Conservation (phyloP, 2,329 filamentous ascomycete species). For the Neocatenulostroma microsporum region DNA sequence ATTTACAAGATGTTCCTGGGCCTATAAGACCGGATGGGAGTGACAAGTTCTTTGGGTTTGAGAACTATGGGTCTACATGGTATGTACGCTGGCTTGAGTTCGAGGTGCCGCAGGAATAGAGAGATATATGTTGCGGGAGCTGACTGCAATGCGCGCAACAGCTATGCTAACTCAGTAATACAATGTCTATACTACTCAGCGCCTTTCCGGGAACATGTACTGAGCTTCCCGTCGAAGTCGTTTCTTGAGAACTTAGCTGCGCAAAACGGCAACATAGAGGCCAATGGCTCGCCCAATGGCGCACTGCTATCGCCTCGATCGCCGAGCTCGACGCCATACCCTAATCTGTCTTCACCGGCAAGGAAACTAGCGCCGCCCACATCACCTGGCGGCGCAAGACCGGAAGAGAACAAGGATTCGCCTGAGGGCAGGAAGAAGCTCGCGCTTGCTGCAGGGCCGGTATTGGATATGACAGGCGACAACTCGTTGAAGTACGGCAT, state of each 20-base stretch:
- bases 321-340: conserved; percentile 31
- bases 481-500: conserved; percentile 77
- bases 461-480: conserved; percentile 76
- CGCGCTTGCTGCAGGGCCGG: conserved; percentile 77
- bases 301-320: conserved; percentile 27
- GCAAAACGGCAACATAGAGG: not conserved
- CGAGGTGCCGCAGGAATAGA: not conserved
- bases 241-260: conserved; percentile 56
- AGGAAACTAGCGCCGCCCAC: conserved; percentile 47
- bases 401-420: conserved; percentile 88
- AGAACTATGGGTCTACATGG: conserved; percentile 99
- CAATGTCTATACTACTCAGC: conserved; percentile 96
- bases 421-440: conserved; percentile 98
- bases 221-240: conserved; percentile 74
- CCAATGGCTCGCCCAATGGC: conserved; percentile 14
- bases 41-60: conserved; percentile 96
- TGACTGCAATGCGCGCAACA: conserved; percentile 33
- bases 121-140: not conserved
- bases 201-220: conserved; percentile 85
- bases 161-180: conserved; percentile 97
- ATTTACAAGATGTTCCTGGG: conserved; percentile 74
- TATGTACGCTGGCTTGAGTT: conserved; percentile 40
- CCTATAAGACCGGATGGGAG: conserved; percentile 78
- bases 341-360: conserved; percentile 26
- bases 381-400: conserved; percentile 55